phyloP scores from a whole-genome alignment of 495 filamentous ascomycete species.

The Hyaloscypha bicolor region DNA sequence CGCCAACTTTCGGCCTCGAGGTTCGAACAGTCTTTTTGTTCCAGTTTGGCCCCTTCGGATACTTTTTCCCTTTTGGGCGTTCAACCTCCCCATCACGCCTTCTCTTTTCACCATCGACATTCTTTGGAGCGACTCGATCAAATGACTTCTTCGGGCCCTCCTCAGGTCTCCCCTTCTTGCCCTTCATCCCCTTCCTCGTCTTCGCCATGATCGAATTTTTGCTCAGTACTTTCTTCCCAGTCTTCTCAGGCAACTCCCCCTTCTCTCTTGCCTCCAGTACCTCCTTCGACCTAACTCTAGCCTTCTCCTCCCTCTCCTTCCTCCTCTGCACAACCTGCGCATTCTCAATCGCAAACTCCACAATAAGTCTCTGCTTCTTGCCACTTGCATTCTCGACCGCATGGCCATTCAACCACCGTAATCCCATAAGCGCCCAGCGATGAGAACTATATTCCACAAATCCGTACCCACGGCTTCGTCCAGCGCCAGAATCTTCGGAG shows the following conservation, averaged over 20 bases:
- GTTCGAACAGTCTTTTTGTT: slow-evolving; percentile 15
- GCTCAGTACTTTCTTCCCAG: slow-evolving; percentile 32
- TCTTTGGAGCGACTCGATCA: slow-evolving; percentile 25
- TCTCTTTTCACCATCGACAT: slow-evolving; percentile 26
- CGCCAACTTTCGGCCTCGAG: slow-evolving; percentile 34
- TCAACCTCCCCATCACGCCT: slow-evolving; percentile 16
- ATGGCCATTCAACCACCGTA: slow-evolving; percentile 91
- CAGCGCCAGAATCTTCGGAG: slow-evolving; percentile 65
- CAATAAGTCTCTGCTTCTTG: slow-evolving; percentile 70
- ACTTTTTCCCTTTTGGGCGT: slow-evolving; percentile 4
- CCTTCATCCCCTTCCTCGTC: slow-evolving; percentile 37
- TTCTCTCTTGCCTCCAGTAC: slow-evolving; percentile 31
- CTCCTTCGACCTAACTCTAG: slow-evolving; percentile 41
- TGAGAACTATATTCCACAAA: slow-evolving; percentile 98
- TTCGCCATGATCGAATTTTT: slow-evolving; percentile 31
- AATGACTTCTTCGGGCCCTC: slow-evolving; percentile 25
- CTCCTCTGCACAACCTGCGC: slow-evolving; percentile 85
- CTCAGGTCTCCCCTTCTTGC: slow-evolving; percentile 40
- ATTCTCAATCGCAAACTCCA: slow-evolving; percentile 98
- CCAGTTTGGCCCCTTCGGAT: neutral
- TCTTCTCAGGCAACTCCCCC: slow-evolving; percentile 46
- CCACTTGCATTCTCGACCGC: slow-evolving; percentile 52
- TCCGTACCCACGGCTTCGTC: slow-evolving; percentile 88
- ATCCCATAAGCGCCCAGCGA: slow-evolving; percentile 91
- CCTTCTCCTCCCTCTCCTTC: slow-evolving; percentile 69